Evolutionary conservation across 2,329 filamentous ascomycete genomes (phyloP).

Genomic region (Penicillium hordei): DNA sequence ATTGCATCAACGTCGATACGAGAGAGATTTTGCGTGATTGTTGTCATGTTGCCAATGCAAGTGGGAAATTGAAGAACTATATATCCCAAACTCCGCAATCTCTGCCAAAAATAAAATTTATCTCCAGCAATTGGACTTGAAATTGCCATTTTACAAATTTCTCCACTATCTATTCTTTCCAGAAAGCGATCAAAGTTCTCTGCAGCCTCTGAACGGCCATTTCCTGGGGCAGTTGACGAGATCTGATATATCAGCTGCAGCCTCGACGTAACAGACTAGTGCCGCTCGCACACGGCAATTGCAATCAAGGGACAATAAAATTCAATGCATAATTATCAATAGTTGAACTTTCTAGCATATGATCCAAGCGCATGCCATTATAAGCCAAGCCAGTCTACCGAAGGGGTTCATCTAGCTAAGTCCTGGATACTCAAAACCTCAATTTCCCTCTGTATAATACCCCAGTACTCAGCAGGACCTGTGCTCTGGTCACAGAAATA

Average conservation of each 20-base stretch:
- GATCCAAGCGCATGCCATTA: neutral
- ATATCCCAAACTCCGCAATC: neutral
- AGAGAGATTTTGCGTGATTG: neutral
- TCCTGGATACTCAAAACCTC: neutral
- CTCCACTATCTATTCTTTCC: neutral
- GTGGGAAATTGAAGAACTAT: neutral
- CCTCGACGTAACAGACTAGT: neutral
- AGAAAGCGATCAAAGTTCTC: neutral
- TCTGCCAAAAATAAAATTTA: neutral
- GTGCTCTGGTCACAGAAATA: neutral
- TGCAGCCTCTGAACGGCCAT: neutral
- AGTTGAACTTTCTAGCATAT: slow-evolving; percentile 6
- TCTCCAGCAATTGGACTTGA: neutral
- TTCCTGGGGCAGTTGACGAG: neutral
- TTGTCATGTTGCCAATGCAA: neutral
- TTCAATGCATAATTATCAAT: slow-evolving; percentile 5
- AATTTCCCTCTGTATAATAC: neutral
- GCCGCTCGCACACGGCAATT: neutral
- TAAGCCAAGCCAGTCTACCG: neutral
- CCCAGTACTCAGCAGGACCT: neutral
- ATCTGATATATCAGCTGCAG: slow-evolving; percentile 8
- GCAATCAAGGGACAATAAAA: slow-evolving; percentile 7
- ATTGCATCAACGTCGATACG: neutral
- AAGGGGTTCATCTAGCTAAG: neutral
- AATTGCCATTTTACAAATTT: neutral